phyloP scores from a whole-genome alignment of 2,329 filamentous ascomycete species.

The Penicillium sp. region DNA sequence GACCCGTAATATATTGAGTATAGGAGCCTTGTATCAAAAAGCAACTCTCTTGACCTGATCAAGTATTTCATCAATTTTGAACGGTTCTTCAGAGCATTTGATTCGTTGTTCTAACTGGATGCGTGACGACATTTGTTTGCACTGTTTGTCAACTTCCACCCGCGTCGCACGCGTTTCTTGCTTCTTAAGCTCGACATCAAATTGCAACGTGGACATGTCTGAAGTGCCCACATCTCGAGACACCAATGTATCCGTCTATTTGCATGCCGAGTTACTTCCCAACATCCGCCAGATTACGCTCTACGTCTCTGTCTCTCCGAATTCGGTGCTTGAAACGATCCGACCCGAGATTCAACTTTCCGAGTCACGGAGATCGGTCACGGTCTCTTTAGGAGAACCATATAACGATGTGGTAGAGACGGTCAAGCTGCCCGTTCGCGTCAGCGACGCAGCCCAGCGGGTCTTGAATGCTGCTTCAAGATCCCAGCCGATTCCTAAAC shows the following conservation, averaged over 20 bases:
- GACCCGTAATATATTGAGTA: no score
- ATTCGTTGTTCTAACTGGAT: no score
- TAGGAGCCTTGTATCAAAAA: no score
- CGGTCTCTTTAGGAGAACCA: constrained; percentile 32
- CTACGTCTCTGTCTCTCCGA: constrained; percentile 45
- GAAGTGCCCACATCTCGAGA: background rate
- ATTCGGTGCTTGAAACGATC: constrained; percentile 6
- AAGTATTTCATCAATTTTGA: no score
- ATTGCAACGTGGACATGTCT: constrained; percentile 3
- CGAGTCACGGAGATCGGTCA: constrained; percentile 32
- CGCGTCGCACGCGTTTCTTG: no score
- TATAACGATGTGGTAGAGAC: constrained; percentile 29
- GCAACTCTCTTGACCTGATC: no score
- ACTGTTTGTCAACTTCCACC: no score
- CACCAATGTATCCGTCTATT: constrained; percentile 26
- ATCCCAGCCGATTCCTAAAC: constrained; percentile 1
- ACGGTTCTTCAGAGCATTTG: no score
- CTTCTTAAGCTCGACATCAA: background rate
- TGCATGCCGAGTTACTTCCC: constrained; percentile 57
- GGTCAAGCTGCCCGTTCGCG: constrained; percentile 46
- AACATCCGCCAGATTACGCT: constrained; percentile 57
- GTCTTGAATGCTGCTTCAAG: constrained; percentile 13
- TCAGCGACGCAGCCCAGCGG: constrained; percentile 25
- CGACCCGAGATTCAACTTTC: constrained; percentile 28
- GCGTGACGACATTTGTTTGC: no score